Percentiles rank a stretch among this genome's conserved stretches.
phyloP scores from a whole-genome alignment of 2,329 filamentous ascomycete genomes.

The Dactylonectria macrodidyma region DNA sequence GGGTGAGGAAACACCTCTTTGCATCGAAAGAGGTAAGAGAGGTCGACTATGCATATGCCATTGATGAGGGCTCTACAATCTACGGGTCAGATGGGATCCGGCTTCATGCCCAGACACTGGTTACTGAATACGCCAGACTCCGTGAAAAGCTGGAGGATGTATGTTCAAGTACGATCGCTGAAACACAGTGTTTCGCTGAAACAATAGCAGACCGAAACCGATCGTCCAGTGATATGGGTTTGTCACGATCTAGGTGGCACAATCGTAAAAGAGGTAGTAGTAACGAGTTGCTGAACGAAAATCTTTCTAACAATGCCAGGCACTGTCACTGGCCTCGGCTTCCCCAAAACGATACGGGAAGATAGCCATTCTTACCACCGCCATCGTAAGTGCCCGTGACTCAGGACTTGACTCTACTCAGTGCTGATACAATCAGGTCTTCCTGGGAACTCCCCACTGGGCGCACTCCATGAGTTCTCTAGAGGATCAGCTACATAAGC shows the following conservation, averaged over 20 bases:
- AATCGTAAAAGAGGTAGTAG: conserved; percentile 19
- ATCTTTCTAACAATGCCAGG: neutral
- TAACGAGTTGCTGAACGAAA: neutral
- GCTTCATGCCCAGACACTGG: neutral
- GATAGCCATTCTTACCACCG: neutral
- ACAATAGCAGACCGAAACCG: neutral
- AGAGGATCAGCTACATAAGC: conserved; percentile 11
- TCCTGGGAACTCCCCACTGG: conserved; percentile 24
- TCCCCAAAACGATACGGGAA: neutral
- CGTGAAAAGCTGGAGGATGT: neutral
- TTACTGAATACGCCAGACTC: neutral
- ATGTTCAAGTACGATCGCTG: neutral
- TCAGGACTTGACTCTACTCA: neutral
- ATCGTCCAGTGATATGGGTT: neutral
- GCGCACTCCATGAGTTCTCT: neutral
- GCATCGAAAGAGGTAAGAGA: neutral
- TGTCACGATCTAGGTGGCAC: conserved; percentile 25
- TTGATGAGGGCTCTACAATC: neutral
- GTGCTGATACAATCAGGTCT: conserved; percentile 10
- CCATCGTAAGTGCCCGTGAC: neutral
- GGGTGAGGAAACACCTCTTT: conserved; percentile 3
- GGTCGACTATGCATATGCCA: conserved; percentile 8
- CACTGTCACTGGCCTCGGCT: neutral
- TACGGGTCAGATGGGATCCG: conserved; percentile 4
- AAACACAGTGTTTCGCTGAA: neutral